Evolutionary conservation across 306 rosid genomes (phyloP).

Genomic region (Ceratonia siliqua): DNA sequence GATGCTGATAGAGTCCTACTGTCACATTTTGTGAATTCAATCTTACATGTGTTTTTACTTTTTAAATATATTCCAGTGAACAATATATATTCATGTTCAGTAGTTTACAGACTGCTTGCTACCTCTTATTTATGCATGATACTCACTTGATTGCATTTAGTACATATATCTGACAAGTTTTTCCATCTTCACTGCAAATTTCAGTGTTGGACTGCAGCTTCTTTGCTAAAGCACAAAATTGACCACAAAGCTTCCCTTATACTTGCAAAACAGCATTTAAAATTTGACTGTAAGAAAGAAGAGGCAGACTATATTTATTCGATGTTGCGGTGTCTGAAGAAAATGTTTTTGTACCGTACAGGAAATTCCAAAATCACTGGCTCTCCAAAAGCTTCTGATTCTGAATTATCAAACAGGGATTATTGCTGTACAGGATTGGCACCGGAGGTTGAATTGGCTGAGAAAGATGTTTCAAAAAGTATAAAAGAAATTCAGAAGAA

Average conservation of each 20-base stretch:
- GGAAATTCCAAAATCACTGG: constrained; percentile 32
- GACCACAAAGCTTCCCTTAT: constrained; percentile 59
- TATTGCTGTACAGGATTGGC: constrained; percentile 22
- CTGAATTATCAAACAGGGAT: constrained; percentile 33
- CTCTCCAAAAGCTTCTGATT: constrained; percentile 43
- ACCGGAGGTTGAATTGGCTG: constrained; percentile 30
- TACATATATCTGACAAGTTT: constrained; percentile 26
- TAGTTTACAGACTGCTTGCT: neutral
- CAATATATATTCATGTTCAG: neutral
- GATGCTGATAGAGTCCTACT: neutral
- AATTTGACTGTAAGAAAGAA: constrained; percentile 66
- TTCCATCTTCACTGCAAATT: constrained; percentile 34
- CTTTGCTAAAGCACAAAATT: constrained; percentile 69
- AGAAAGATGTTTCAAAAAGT: constrained; percentile 46
- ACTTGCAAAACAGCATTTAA: constrained; percentile 68
- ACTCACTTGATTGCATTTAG: constrained; percentile 20
- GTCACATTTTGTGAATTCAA: neutral
- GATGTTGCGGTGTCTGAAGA: constrained; percentile 59
- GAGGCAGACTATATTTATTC: constrained; percentile 57
- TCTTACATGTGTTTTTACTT: neutral
- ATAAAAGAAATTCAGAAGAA: constrained; percentile 54
- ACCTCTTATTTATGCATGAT: neutral
- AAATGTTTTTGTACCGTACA: constrained; percentile 43
- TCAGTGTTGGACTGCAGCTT: constrained; percentile 87
- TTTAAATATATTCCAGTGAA: neutral